Percentiles rank a stretch among this genome's conserved stretches.
phyloP scores from a whole-genome alignment of 192 early-diverging fungal species.

The Gigaspora rosea region DNA sequence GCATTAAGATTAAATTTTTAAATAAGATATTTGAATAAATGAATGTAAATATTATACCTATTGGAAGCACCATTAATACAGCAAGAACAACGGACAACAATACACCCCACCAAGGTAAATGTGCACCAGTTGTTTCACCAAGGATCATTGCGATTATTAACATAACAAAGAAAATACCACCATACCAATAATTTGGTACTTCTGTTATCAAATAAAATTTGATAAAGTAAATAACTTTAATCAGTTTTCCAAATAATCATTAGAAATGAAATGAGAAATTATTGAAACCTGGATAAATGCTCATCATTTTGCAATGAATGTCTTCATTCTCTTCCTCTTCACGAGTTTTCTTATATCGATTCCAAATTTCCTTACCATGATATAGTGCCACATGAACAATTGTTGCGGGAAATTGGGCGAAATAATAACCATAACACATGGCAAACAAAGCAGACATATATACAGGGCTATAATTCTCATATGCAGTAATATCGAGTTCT shows the following conservation, averaged over 20 bases:
- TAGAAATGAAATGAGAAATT: background rate
- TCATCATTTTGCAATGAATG: conserved; percentile 31
- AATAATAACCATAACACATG: conserved; percentile 38
- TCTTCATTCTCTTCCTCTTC: background rate
- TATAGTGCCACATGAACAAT: too few relatives aligned
- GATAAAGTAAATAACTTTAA: background rate
- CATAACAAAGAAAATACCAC: conserved; percentile 40
- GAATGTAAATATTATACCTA: conserved; percentile 33
- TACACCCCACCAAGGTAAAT: conserved; percentile 55
- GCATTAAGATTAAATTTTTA: too few relatives aligned
- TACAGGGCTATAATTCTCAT: too few relatives aligned
- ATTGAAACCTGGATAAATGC: background rate
- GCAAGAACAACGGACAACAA: conserved; percentile 45
- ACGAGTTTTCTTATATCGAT: too few relatives aligned
- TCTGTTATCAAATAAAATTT: conserved; percentile 30
- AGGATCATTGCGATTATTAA: conserved; percentile 41
- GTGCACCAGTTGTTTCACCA: conserved; percentile 35
- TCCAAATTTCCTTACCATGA: too few relatives aligned
- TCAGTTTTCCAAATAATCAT: too few relatives aligned
- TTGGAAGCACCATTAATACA: conserved; percentile 49
- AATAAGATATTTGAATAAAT: background rate
- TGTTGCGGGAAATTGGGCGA: conserved; percentile 39
- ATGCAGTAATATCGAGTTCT: too few relatives aligned
- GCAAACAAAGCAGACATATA: too few relatives aligned
- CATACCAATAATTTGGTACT: conserved; percentile 58